These are phyloP conservation scores for Hymenoscyphus fraxineus DNA, from an alignment of 2,329 filamentous ascomycete species.

Conservation along the genomic window DNA sequence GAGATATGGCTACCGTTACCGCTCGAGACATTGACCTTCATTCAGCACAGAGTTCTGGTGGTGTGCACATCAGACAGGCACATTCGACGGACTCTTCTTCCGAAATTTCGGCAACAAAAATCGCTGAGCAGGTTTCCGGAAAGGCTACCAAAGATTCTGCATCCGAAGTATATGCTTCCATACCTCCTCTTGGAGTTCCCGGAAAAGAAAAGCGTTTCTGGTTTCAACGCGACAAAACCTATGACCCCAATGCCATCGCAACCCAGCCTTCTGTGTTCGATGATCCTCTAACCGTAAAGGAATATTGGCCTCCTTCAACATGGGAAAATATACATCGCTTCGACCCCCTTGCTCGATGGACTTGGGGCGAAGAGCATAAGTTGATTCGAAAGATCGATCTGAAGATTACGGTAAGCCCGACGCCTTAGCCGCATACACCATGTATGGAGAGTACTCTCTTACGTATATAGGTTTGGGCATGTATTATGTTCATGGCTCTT, in stretches of 20 bases:
- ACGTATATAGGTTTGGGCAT: constrained; percentile 33
- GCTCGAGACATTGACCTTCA: neutral
- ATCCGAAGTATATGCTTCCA: neutral
- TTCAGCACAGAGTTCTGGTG: neutral
- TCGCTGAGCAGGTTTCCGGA: neutral
- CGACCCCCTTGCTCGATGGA: constrained; percentile 29
- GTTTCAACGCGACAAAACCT: constrained; percentile 23
- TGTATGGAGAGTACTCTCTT: constrained; percentile 5
- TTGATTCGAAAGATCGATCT: constrained; percentile 29
- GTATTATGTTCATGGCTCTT: constrained; percentile 59
- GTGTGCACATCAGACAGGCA: neutral
- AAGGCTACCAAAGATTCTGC: neutral
- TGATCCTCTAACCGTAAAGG: constrained; percentile 25
- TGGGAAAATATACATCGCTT: constrained; percentile 30
- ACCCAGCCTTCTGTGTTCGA: constrained; percentile 29
- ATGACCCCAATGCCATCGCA: constrained; percentile 28
- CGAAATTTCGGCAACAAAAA: neutral
- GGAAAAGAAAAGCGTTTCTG: constrained; percentile 24
- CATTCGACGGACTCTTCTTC: neutral
- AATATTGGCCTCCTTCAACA: constrained; percentile 25
- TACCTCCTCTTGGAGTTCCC: constrained; percentile 20
- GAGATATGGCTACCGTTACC: neutral
- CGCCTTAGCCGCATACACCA: neutral
- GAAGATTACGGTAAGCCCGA: constrained; percentile 33
- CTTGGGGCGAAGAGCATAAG: constrained; percentile 28